Evolutionary conservation across 202 grass and related monocot genomes (phyloP).

Genomic region (Thinopyrum obtusiflorum): DNA sequence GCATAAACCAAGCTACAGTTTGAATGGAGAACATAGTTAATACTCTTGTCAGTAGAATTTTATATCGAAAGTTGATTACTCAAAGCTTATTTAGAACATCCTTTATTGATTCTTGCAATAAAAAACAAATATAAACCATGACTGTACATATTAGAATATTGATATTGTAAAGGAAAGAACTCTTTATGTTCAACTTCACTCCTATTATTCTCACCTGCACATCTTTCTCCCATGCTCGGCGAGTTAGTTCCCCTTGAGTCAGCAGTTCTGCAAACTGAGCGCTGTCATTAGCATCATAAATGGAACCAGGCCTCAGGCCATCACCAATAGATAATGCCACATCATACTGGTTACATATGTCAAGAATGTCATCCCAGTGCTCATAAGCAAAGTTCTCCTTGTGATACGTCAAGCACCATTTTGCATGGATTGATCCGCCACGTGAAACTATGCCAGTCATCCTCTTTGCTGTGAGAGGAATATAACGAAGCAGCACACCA

Average conservation of each 20-base stretch:
- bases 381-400: constrained; percentile 99
- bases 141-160: not conserved
- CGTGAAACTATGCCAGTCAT: constrained; percentile 99
- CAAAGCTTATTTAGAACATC: not conserved
- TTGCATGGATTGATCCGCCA: constrained; percentile 97
- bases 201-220: constrained; percentile 68
- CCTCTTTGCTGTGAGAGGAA: constrained; percentile 93
- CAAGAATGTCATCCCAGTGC: constrained; percentile 98
- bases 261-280: constrained; percentile 96
- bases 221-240: constrained; percentile 97
- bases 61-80: not conserved
- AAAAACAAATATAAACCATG: not conserved
- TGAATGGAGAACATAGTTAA: not conserved
- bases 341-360: constrained; percentile 98
- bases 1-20: not conserved
- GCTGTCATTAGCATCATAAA: constrained; percentile 98
- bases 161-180: not conserved
- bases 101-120: not conserved
- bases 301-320: constrained; percentile 89
- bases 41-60: not conserved
- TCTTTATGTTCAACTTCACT: not conserved
- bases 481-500: constrained; percentile 87
- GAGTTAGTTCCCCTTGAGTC: constrained; percentile 94
- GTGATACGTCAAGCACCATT: constrained; percentile 96
- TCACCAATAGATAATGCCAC: constrained; percentile 92